Evolutionary conservation across 73 alveolate species (phyloP).

Genomic region (Paramecium sexaurelia): DNA sequence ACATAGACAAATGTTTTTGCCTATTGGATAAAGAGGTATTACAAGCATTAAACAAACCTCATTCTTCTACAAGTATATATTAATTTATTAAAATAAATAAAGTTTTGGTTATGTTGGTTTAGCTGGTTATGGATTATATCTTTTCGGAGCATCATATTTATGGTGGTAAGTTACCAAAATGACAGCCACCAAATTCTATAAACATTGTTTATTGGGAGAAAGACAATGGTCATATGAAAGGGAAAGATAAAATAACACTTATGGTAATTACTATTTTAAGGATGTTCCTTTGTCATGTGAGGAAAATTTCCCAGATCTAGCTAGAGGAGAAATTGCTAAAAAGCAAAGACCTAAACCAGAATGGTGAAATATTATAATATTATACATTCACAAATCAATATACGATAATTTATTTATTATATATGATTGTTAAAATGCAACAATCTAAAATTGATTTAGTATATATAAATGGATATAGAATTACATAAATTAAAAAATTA

Average conservation of each 20-base stretch:
- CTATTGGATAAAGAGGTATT: constrained; percentile 65
- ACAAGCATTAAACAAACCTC: constrained; percentile 55
- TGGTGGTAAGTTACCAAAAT: constrained; percentile 60
- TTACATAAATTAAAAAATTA: not conserved
- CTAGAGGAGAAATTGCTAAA: constrained; percentile 70
- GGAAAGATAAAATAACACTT: constrained; percentile 62
- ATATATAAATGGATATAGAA: not conserved
- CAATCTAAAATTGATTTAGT: not conserved
- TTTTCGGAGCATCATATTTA: constrained; percentile 53
- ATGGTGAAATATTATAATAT: not conserved
- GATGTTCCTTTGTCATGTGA: constrained; percentile 69
- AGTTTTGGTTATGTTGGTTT: constrained; percentile 17
- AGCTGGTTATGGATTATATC: constrained; percentile 19
- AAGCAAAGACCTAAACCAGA: constrained; percentile 60
- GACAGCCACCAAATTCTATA: constrained; percentile 63
- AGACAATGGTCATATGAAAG: constrained; percentile 67
- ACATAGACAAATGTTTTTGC: constrained; percentile 53
- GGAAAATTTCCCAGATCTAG: constrained; percentile 67
- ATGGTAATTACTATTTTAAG: constrained; percentile 64
- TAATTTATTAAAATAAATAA: not conserved
- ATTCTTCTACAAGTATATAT: constrained; percentile 57
- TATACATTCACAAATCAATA: not conserved
- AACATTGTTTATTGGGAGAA: constrained; percentile 61
- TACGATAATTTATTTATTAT: not conserved
- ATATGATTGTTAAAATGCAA: not conserved